Evolutionary conservation across 371 early-diverging fungal genomes (phyloP).

Genomic region (Mucor velutinosus): DNA sequence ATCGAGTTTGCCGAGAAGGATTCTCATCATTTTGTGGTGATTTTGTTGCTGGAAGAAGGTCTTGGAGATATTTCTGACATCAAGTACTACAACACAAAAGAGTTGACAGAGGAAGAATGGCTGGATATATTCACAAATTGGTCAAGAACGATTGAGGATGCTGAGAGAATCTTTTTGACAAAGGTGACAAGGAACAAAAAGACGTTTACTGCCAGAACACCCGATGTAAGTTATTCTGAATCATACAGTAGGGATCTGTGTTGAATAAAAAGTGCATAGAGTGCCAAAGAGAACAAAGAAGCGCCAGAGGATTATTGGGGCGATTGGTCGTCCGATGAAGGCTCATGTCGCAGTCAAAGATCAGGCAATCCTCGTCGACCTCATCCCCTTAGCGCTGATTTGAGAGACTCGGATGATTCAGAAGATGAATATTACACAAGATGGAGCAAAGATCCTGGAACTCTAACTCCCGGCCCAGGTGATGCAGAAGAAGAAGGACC

Average conservation of each 20-base stretch:
- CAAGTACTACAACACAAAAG: slow-evolving; percentile 51
- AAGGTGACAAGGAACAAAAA: slow-evolving; percentile 30
- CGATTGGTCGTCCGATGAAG: slow-evolving; percentile 51
- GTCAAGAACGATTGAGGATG: slow-evolving; percentile 76
- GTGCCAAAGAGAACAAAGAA: slow-evolving; percentile 9
- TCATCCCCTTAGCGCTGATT: slow-evolving; percentile 2
- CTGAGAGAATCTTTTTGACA: slow-evolving; percentile 41
- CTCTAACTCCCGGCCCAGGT: slow-evolving; percentile 39
- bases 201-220: slow-evolving; percentile 13
- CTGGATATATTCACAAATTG: slow-evolving; percentile 35
- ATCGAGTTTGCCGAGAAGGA: slow-evolving; percentile 38
- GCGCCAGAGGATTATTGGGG: slow-evolving; percentile 55
- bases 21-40: slow-evolving; percentile 35
- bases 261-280: neutral
- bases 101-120: slow-evolving; percentile 43
- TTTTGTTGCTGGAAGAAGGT: slow-evolving; percentile 36
- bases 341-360: neutral
- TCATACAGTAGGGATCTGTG: neutral
- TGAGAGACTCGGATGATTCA: slow-evolving; percentile 29
- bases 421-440: slow-evolving; percentile 47
- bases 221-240: slow-evolving; percentile 19
- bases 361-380: neutral
- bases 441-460: slow-evolving; percentile 49
- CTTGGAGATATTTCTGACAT: slow-evolving; percentile 37
- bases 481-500: slow-evolving; percentile 16